Conservation (phyloP, 2,329 filamentous ascomycete species). For the Bertia moriformis region DNA sequence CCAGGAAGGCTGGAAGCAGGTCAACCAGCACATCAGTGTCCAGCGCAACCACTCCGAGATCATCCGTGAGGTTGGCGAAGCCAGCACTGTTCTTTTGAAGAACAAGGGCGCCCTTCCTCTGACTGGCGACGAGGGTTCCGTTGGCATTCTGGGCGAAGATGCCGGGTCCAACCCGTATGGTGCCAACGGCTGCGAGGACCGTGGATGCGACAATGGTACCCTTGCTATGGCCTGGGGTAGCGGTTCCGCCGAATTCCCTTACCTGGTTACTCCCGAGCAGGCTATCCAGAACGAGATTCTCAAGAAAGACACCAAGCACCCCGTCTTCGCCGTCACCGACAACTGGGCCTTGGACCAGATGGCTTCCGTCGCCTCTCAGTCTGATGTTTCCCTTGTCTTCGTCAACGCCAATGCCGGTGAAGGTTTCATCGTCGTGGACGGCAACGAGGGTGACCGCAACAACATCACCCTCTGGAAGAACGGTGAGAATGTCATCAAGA, state of each 20-base stretch:
- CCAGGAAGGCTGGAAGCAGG: conserved; percentile 23
- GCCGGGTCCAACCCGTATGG: conserved; percentile 39
- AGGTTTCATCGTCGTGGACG: conserved; percentile 53
- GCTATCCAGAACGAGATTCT: conserved; percentile 37
- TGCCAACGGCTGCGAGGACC: conserved; percentile 51
- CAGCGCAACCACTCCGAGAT: conserved; percentile 20
- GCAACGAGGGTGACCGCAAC: conserved; percentile 61
- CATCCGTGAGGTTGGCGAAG: conserved; percentile 30
- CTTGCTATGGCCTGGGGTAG: conserved; percentile 64
- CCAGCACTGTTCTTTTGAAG: conserved; percentile 40
- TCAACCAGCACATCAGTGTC: conserved; percentile 57
- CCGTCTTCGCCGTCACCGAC: conserved; percentile 47
- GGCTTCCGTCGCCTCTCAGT: conserved; percentile 8
- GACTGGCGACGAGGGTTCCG: conserved; percentile 17
- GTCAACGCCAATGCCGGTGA: conserved; percentile 62
- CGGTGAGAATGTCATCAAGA: conserved; percentile 48
- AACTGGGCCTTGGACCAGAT: conserved; percentile 26
- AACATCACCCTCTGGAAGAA: conserved; percentile 39
- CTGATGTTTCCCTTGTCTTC: conserved; percentile 46
- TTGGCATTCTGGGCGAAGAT: conserved; percentile 32
- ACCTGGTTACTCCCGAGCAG: conserved; percentile 49
- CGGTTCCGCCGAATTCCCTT: conserved; percentile 53
- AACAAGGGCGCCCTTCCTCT: conserved; percentile 48
- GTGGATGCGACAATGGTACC: conserved; percentile 54
- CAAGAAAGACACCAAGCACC: conserved; percentile 33